Base-by-base conservation (phyloP, 495 filamentous ascomycete genomes). In the Cetradonia linearis region DNA sequence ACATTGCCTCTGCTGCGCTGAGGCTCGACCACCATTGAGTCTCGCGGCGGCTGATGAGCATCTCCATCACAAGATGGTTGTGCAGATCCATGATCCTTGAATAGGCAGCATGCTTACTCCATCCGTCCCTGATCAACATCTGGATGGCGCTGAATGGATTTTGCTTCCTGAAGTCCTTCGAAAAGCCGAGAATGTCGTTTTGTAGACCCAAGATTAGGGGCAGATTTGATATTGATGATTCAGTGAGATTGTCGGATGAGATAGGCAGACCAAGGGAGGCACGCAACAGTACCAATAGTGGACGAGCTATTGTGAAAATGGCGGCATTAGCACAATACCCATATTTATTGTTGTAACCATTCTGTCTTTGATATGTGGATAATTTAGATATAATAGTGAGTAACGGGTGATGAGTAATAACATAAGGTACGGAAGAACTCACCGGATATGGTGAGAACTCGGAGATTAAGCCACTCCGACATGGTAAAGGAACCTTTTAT, bases 151-250 rank as follows among this genome's bases (percentile, higher is more conserved):
- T 64, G 14, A 65, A 40, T 1, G 48, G 61, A n/a, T 65, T 65
- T 16, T 40, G 13, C 16, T 40, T 20, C 30, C 8, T 10, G 13
- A 33, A 38, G 20, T 65, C 63, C 6, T 59, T 65, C 33, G 64
- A 38, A 53, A 62, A 65, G 25, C 63, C 63, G 10, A 65, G 63
- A 44, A 65, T 28, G 46, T 65, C 63, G 30, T 65, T 65, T 37
- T 65, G 61, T n/a, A 65, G 25, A 16, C 63, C 63, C 14, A 65
- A 14, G 27, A 65, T 56, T 31, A 58, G n/a, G 30, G 56, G 30
- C 11, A 58, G n/a, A 10, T 48, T 36, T 3, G 1, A 14, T 7
- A 58, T 9, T 9, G 56, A 46, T 5, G 33, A 31, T 18, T 5
- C 5, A 25, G n/a, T 11, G 2, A 58, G 30, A 20, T 25, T 30